These are phyloP conservation scores for Gossypium rotundifolium DNA, from an alignment of 345 rosid species.

Conservation along the genomic window DNA sequence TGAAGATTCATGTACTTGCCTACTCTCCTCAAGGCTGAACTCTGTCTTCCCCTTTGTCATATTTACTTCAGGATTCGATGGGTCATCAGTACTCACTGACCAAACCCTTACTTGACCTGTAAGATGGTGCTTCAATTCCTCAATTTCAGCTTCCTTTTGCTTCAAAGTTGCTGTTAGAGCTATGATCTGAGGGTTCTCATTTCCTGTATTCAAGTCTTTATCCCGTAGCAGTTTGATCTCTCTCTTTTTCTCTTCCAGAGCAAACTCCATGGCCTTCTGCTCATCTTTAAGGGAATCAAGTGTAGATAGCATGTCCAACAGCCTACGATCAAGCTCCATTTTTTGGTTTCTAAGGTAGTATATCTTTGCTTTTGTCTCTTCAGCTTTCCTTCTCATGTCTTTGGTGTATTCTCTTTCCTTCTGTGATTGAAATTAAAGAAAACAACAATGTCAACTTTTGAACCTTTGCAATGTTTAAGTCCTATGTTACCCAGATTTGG, in stretches of 20 bases:
- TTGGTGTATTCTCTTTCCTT: slow-evolving; percentile 39
- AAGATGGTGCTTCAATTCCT: slow-evolving; percentile 36
- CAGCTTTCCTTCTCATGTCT: slow-evolving; percentile 36
- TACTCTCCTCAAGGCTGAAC: neutral
- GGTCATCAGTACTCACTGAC: slow-evolving; percentile 31
- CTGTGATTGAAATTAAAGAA: slow-evolving; percentile 20
- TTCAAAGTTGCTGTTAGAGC: slow-evolving; percentile 37
- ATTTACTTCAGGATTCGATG: slow-evolving; percentile 14
- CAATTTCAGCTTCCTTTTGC: slow-evolving; percentile 45
- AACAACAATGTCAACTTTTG: neutral
- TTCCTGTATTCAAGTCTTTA: slow-evolving; percentile 13
- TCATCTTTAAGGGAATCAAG: slow-evolving; percentile 54
- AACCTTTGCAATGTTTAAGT: neutral
- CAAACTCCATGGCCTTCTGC: slow-evolving; percentile 34
- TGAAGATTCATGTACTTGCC: neutral
- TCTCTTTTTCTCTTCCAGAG: slow-evolving; percentile 39
- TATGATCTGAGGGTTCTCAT: slow-evolving; percentile 18
- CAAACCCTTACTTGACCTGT: slow-evolving; percentile 18
- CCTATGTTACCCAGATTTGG: neutral
- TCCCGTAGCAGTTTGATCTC: slow-evolving; percentile 35
- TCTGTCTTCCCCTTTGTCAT: slow-evolving; percentile 13
- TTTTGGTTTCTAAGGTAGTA: slow-evolving; percentile 35
- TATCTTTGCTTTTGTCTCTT: slow-evolving; percentile 42
- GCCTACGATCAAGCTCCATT: slow-evolving; percentile 42
- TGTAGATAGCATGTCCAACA: slow-evolving; percentile 48